phyloP scores from a whole-genome alignment of 2,329 filamentous ascomycete genomes.

The Talaromyces sp. region DNA sequence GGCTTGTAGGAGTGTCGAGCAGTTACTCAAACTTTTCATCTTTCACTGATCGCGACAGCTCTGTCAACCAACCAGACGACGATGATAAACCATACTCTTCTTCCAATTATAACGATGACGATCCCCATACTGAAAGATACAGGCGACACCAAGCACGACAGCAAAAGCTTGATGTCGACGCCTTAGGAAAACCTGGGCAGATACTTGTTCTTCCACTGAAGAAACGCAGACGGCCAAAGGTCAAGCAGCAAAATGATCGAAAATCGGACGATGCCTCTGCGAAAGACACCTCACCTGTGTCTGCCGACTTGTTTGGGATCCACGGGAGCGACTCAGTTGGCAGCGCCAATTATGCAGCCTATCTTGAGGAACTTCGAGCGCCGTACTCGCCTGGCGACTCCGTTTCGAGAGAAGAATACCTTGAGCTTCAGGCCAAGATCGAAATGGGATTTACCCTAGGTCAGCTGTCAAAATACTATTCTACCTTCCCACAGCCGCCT shows the following conservation, averaged over 20 bases:
- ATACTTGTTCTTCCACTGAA: constrained; percentile 31
- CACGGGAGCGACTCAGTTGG: constrained; percentile 17
- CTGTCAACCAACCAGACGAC: neutral
- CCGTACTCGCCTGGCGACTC: constrained; percentile 23
- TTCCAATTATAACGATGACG: constrained; percentile 1
- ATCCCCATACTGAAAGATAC: neutral
- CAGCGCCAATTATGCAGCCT: constrained; percentile 19
- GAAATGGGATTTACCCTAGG: constrained; percentile 30
- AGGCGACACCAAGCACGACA: constrained; percentile 8
- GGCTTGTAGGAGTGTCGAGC: constrained; percentile 6
- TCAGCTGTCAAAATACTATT: constrained; percentile 31
- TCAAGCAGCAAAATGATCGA: constrained; percentile 7
- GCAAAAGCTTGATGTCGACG: constrained; percentile 27
- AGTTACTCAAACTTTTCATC: constrained; percentile 9
- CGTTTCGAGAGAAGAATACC: constrained; percentile 26
- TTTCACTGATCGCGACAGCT: neutral
- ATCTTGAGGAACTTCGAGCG: constrained; percentile 26
- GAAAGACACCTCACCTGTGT: neutral
- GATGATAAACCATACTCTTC: neutral
- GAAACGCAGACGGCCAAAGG: constrained; percentile 19
- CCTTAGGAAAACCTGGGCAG: constrained; percentile 35
- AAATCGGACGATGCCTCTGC: constrained; percentile 13
- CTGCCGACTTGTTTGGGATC: constrained; percentile 21
- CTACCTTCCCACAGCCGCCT: constrained; percentile 7
- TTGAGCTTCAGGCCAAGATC: constrained; percentile 26